Conservation (phyloP, 1,284 basidiomycete genomes). For the Moesziomyces sp. region DNA sequence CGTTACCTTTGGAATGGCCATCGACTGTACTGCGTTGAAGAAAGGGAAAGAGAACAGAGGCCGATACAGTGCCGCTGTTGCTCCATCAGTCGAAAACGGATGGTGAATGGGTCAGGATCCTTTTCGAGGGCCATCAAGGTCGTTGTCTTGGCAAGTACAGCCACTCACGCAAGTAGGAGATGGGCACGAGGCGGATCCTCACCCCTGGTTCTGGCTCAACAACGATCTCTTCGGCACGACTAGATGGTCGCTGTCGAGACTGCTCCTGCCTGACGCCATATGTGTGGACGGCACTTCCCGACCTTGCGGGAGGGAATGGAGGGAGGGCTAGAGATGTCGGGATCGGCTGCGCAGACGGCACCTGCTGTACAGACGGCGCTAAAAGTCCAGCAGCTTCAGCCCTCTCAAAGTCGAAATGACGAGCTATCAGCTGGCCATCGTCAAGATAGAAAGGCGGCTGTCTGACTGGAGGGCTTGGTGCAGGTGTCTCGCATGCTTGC, state of each 20-base stretch:
- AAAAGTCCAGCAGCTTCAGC: conserved; percentile 25
- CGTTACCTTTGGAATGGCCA: conserved; percentile 79
- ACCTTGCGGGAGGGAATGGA: not conserved
- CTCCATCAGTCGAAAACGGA: not conserved
- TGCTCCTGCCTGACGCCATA: not conserved
- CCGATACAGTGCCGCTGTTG: conserved; percentile 81
- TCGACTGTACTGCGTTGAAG: conserved; percentile 89
- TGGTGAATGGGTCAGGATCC: too few relatives aligned
- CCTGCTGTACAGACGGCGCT: not conserved
- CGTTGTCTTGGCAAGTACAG: too few relatives aligned
- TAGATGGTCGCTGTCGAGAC: not conserved
- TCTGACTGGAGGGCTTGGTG: not conserved
- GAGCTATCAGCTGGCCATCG: conserved; percentile 6
- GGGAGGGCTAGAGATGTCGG: not conserved
- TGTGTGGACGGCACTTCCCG: not conserved
- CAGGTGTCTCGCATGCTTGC: not conserved
- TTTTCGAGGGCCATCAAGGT: too few relatives aligned
- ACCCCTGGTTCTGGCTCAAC: conserved; percentile 27
- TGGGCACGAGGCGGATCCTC: conserved; percentile 15
- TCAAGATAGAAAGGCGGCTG: not conserved
- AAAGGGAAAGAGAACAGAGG: conserved; percentile 84
- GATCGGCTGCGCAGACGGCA: not conserved
- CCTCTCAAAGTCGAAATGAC: conserved; percentile 26
- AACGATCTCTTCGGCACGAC: not conserved
- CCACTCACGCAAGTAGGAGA: conserved; percentile 20